Evolutionary conservation across 2,329 filamentous ascomycete genomes (phyloP), one percentile per base, ranked within the genome.

Genomic region (Talaromyces sp.): DNA sequence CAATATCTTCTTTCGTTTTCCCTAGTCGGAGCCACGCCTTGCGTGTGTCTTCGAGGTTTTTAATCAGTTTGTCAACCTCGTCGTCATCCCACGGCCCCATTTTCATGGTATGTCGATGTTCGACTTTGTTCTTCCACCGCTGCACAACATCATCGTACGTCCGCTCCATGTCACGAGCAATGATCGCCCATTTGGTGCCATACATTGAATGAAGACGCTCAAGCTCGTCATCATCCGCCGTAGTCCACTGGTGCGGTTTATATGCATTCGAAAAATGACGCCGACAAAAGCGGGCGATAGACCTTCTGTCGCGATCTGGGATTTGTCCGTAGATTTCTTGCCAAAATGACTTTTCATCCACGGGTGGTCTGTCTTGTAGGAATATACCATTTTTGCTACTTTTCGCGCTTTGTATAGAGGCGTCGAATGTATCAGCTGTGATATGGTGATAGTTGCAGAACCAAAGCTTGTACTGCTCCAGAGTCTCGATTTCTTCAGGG

Each of bases 61-160:
- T 59, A 19, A 73, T 66, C n/a, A 81, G 70, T 9, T 62, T 59
- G 4, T 47, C 57, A 5, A 72, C 59, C 66, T 81, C 79, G 1
- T 73, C 69, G n/a, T 69, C 70, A 2, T 70, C 72, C 79, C 79
- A 81, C 16, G 71, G 60, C 0, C 79, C 79, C 16, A 60, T 65
- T 6, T 72, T 74, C 72, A 76, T 75, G 8, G 73, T 78, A 8
- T 59, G 66, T 3, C 75, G 73, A 65, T 79, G 74, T 64, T 78
- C 72, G 5, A 81, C 72, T 49, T 73, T 73, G 62, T 81, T 80
- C 61, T 78, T 77, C 78, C 79, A 81, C 41, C 79, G 70, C 66
- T 80, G 79, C 5, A 74, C 74, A 22, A 81, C 78, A 65, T 80
- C 76, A 62, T 81, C 79, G 27, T 74, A 72, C 14, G 72, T 78